Evolutionary conservation across 805 yeast genomes (phyloP), one percentile per base, ranked within the genome.

Genomic region (Pichia membranifaciens): DNA sequence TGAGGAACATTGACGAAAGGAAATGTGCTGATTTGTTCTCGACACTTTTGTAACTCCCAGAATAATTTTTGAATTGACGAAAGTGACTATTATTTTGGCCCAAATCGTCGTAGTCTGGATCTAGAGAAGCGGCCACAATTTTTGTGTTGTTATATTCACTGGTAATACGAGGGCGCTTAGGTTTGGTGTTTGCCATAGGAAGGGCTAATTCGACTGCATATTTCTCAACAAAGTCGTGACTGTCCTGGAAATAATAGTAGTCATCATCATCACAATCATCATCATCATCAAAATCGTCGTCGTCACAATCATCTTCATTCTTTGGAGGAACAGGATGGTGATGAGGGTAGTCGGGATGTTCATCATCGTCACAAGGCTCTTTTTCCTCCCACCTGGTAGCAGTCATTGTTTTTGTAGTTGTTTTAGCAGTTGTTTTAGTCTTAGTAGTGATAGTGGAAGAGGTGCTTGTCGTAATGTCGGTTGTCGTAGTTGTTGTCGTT

Each of bases 381-480:
- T 25, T 32, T 16, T 31, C n/a, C n/a, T 37, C 23, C 4, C 39
- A 38, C 23, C 38, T 35, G 32, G 21, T n/a, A n/a, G n/a, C n/a
- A n/a, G n/a, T n/a, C n/a, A n/a, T n/a, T n/a, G n/a, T 34, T 22
- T 29, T 37, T 4, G 45, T 42, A 21, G 16, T 25, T 8, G 56
- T 51, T 10, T 44, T 43, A 7, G 51, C 39, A 9, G 43, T 36
- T 3, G 50, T 38, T 20, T 20, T 41, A 5, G 51, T 44, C 4
- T 40, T 36, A 4, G 54, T 45, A 13, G 40, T 42, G 6, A 51
- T 46, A 18, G 44, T 47, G 12, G 52, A 17, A 8, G 35, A 7
- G 12, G 18, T 13, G 18, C 23, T 36, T 36, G 5, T 36, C 22
- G 22, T 36, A 7, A 17, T 18, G 3, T 2, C 22, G 18, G 15